Conservation (phyloP, 2,329 filamentous ascomycete species). For the Ascochyta rabiei region DNA sequence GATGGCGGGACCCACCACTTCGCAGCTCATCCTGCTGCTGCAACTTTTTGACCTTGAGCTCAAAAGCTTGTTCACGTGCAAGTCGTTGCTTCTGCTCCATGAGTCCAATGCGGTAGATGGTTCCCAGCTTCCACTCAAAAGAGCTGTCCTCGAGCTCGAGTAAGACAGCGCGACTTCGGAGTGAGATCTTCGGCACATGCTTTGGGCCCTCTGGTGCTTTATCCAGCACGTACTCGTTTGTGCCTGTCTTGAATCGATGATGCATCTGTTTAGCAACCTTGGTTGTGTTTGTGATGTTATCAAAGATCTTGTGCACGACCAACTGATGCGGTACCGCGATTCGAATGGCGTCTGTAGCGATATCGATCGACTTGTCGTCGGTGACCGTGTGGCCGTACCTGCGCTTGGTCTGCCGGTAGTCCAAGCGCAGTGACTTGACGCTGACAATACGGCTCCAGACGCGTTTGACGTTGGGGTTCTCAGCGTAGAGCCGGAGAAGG, state of each 20-base stretch:
- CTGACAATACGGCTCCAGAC: slow-evolving; percentile 89
- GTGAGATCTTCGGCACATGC: slow-evolving; percentile 80
- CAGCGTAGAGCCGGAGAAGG: slow-evolving; percentile 83
- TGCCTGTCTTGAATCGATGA: slow-evolving; percentile 86
- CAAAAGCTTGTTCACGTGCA: slow-evolving; percentile 88
- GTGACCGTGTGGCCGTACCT: slow-evolving; percentile 67
- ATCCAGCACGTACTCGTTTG: slow-evolving; percentile 84
- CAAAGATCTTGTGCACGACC: slow-evolving; percentile 86
- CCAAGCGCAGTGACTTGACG: slow-evolving; percentile 79
- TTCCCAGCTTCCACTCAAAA: slow-evolving; percentile 95
- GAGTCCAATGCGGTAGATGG: slow-evolving; percentile 89
- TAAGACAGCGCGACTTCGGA: slow-evolving; percentile 80
- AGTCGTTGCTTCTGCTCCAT: slow-evolving; percentile 89
- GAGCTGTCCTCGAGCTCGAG: slow-evolving; percentile 95
- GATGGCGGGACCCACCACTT: slow-evolving; percentile 54
- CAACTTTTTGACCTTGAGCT: slow-evolving; percentile 84
- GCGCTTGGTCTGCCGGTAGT: slow-evolving; percentile 76
- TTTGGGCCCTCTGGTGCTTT: slow-evolving; percentile 88
- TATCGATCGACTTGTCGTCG: slow-evolving; percentile 82
- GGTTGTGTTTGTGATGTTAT: slow-evolving; percentile 85
- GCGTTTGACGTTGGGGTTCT: slow-evolving; percentile 79
- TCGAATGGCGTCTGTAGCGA: slow-evolving; percentile 83
- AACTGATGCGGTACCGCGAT: slow-evolving; percentile 90
- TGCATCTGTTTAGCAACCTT: slow-evolving; percentile 92
- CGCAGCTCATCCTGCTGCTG: slow-evolving; percentile 64